Percentiles rank a stretch among this genome's conserved stretches.
phyloP scores from a whole-genome alignment of 2,329 filamentous ascomycete species.

The Ascochyta rabiei region DNA sequence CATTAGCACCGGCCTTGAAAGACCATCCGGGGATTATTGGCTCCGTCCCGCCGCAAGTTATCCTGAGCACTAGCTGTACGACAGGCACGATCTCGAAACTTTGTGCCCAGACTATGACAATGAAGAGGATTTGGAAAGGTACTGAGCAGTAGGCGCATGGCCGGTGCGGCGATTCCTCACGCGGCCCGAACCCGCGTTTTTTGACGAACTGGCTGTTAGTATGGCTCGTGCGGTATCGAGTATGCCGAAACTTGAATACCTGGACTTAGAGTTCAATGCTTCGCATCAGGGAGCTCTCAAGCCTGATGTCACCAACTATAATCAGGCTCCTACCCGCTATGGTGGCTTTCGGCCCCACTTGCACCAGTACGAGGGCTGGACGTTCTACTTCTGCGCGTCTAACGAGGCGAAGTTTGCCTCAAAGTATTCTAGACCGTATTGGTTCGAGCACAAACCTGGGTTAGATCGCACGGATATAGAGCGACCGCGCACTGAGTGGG shows the following conservation, averaged over 20 bases:
- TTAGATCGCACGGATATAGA: constrained; percentile 35
- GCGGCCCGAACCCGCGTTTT: background rate
- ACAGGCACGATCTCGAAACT: background rate
- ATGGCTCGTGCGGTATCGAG: background rate
- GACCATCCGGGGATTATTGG: background rate
- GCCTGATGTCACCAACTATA: too few relatives aligned
- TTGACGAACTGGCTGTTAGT: background rate
- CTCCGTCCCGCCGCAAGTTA: background rate
- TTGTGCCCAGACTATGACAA: background rate
- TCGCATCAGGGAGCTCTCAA: background rate
- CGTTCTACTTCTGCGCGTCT: background rate
- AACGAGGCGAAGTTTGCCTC: background rate
- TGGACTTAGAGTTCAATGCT: constrained; percentile 1
- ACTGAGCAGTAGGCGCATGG: background rate
- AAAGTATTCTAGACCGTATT: background rate
- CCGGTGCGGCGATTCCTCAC: background rate
- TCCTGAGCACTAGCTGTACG: background rate
- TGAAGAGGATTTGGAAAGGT: background rate
- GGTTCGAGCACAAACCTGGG: constrained; percentile 17
- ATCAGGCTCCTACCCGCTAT: background rate
- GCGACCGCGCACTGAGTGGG: constrained; percentile 4
- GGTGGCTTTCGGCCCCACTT: background rate
- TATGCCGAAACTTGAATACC: background rate
- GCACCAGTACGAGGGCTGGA: background rate
- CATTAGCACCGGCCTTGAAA: background rate